A percentile compares a stretch with the other conserved stretches of the same genome.
Evolutionary conservation across 2,329 filamentous ascomycete genomes (phyloP).

Genomic region (Byssoonygena ceratinophila): DNA sequence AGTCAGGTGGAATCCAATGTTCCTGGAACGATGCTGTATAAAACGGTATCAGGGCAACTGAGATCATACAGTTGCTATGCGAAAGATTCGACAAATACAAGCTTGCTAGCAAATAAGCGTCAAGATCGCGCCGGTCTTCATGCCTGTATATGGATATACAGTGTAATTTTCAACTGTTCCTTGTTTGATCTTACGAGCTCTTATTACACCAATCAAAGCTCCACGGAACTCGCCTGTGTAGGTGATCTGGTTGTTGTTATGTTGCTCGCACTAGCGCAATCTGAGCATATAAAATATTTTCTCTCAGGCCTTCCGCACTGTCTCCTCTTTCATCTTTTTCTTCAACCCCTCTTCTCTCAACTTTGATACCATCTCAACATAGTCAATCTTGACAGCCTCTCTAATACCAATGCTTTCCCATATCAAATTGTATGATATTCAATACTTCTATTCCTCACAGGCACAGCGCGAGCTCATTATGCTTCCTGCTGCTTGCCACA

Average conservation of each 20-base stretch:
- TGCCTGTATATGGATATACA: background rate
- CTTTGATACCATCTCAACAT: background rate
- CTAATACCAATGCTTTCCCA: too few species aligned
- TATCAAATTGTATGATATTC: too few species aligned
- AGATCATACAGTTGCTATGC: background rate
- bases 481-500: too few species aligned
- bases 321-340: background rate
- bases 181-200: background rate
- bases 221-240: background rate
- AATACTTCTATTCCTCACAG: too few species aligned
- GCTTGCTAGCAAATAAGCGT: background rate
- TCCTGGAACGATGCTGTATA: background rate
- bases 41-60: background rate
- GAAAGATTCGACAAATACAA: background rate
- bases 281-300: background rate
- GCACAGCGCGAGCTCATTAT: too few species aligned
- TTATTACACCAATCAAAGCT: slow-evolving; percentile 4
- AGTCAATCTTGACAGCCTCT: too few species aligned
- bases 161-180: background rate
- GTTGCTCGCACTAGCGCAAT: background rate
- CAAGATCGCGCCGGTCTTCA: background rate
- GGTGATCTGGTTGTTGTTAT: background rate
- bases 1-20: background rate
- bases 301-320: background rate
- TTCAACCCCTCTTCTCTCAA: background rate